Evolutionary conservation across 129 eudicot species (phyloP).

Genomic region (Helianthus tuberosus): DNA sequence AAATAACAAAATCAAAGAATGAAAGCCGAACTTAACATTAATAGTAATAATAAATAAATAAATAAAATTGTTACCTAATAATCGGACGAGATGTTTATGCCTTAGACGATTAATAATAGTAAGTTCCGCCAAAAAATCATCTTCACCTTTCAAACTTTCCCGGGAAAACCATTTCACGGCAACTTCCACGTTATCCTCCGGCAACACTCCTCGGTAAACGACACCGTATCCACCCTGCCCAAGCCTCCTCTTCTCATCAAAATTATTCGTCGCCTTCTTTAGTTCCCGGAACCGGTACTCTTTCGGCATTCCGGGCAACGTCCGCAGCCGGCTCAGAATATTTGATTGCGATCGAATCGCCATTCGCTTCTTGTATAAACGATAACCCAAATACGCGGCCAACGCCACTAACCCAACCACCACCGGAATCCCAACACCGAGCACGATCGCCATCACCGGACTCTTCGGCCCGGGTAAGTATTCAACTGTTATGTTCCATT

Average conservation of each 20-base stretch:
- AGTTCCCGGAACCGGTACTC: constrained; percentile 68
- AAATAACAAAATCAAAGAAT: no score
- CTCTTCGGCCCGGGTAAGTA: constrained; percentile 29
- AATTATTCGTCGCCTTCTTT: constrained; percentile 78
- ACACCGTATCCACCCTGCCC: constrained; percentile 94
- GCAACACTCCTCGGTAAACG: constrained; percentile 66
- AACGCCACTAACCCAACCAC: constrained; percentile 34
- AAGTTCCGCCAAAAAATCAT: constrained; percentile 91
- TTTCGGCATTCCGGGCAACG: constrained; percentile 76
- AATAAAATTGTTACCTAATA: constrained; percentile 50
- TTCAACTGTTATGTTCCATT: constrained; percentile 71
- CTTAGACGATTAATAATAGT: constrained; percentile 86
- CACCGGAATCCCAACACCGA: constrained; percentile 58
- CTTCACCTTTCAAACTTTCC: constrained; percentile 75
- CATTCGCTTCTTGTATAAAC: constrained; percentile 24
- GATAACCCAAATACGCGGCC: constrained; percentile 32
- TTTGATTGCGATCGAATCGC: constrained; percentile 35
- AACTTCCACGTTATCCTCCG: constrained; percentile 58
- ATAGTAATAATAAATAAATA: background rate
- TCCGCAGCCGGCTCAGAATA: constrained; percentile 53
- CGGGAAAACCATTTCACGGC: constrained; percentile 84
- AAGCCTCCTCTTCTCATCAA: constrained; percentile 73
- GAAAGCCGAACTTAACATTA: background rate
- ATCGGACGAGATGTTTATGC: constrained; percentile 78
- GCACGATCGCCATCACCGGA: constrained; percentile 32